These are phyloP conservation scores for Termitomyces titanicus DNA, from an alignment of 768 basidiomycete species.

Conservation along the genomic window DNA sequence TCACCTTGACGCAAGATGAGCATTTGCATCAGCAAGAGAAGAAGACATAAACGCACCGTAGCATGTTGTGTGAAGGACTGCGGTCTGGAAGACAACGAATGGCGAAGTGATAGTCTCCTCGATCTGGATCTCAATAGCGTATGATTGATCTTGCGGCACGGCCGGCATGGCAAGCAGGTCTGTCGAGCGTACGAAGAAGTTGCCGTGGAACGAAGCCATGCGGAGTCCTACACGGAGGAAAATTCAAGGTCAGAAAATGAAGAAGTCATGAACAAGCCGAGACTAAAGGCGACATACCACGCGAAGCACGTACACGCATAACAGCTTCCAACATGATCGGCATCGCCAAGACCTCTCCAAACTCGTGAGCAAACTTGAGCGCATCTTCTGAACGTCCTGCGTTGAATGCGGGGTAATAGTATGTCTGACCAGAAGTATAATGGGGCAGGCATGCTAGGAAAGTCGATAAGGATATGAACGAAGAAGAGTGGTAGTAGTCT, in stretches of 20 bases:
- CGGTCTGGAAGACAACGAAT: slow-evolving; percentile 93
- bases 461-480: not conserved
- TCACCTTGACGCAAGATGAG: slow-evolving; percentile 39
- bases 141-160: slow-evolving; percentile 95
- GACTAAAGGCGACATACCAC: slow-evolving; percentile 48
- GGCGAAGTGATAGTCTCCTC: slow-evolving; percentile 91
- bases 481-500: not conserved
- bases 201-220: slow-evolving; percentile 98
- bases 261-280: not conserved
- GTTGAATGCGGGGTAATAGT: slow-evolving; percentile 98
- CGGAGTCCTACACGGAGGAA: slow-evolving; percentile 57
- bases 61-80: slow-evolving; percentile 91
- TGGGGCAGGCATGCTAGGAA: slow-evolving; percentile 84
- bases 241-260: not conserved
- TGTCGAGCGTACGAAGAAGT: slow-evolving; percentile 97
- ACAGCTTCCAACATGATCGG: slow-evolving; percentile 97
- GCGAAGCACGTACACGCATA: slow-evolving; percentile 96
- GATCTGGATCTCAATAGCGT: slow-evolving; percentile 93
- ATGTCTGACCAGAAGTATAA: slow-evolving; percentile 97
- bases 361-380: slow-evolving; percentile 97
- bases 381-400: slow-evolving; percentile 93
- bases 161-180: slow-evolving; percentile 95
- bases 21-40: not conserved
- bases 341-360: slow-evolving; percentile 88
- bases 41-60: slow-evolving; percentile 50